phyloP scores from a whole-genome alignment of 768 basidiomycete genomes.

The Hygrocybe punicea region DNA sequence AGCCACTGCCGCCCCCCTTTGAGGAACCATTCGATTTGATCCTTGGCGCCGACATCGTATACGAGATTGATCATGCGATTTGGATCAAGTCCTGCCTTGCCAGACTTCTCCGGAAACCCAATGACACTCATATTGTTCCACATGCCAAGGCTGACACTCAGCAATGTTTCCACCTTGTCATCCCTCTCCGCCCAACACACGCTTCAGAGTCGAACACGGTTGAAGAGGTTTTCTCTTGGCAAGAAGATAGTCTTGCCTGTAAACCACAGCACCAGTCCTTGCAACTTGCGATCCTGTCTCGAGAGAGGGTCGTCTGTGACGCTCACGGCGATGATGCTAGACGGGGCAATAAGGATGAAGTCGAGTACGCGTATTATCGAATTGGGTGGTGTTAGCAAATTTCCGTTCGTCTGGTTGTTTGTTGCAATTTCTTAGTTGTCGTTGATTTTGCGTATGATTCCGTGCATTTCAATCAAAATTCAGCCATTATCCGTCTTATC shows the following conservation, averaged over 20 bases:
- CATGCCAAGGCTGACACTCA: not conserved
- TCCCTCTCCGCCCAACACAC: conserved; percentile 72
- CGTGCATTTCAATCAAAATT: not conserved
- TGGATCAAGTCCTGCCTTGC: conserved; percentile 67
- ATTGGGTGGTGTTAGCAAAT: conserved; percentile 59
- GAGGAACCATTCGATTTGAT: conserved; percentile 60
- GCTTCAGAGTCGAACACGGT: conserved; percentile 54
- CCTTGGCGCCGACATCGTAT: conserved; percentile 80
- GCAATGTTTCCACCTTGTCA: conserved; percentile 63
- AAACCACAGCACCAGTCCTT: not conserved
- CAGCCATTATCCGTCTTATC: no score
- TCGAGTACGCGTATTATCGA: conserved; percentile 67
- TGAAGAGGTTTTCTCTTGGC: conserved; percentile 49
- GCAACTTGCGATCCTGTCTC: conserved; percentile 49
- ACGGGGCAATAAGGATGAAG: no score
- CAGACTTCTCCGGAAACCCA: conserved; percentile 42
- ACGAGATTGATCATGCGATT: conserved; percentile 63
- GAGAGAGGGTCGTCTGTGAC: conserved; percentile 56
- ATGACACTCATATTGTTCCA: not conserved
- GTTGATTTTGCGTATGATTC: no score
- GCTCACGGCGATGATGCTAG: conserved; percentile 32
- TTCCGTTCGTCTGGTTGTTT: not conserved
- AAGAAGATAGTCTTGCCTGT: conserved; percentile 1
- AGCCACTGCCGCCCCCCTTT: conserved; percentile 20
- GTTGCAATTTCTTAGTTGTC: no score